Conservation (phyloP, 345 rosid species). For the Geranium brycei region DNA sequence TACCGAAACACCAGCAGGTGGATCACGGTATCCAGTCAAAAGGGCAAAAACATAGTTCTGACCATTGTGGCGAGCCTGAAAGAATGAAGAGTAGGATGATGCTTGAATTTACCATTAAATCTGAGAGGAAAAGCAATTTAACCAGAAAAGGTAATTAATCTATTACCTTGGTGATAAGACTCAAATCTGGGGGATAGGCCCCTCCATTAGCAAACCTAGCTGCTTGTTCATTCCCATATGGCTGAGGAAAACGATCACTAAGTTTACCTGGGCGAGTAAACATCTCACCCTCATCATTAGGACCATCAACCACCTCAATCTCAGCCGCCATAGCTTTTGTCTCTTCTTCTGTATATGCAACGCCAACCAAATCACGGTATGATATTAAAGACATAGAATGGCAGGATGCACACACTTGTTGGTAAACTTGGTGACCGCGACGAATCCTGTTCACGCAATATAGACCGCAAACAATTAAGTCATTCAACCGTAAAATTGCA, state of each 20-base stretch:
- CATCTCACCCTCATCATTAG: constrained; percentile 99
- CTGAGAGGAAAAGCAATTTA: constrained; percentile 6
- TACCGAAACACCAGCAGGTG: constrained; percentile 96
- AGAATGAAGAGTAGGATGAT: constrained; percentile 9
- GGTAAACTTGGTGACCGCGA: constrained; percentile 97
- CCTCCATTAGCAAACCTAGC: constrained; percentile 99
- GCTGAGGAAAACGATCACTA: constrained; percentile 89
- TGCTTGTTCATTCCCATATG: constrained; percentile 82
- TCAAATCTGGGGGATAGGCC: constrained; percentile 98
- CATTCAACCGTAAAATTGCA: constrained; percentile 1
- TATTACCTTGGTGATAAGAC: constrained; percentile 92
- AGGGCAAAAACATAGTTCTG: constrained; percentile 96
- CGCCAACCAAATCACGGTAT: constrained; percentile 90
- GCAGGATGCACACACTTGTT: constrained; percentile 97
- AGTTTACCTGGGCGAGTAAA: constrained; percentile 96
- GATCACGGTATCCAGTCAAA: constrained; percentile 93
- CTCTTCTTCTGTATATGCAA: constrained; percentile 97
- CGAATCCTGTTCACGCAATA: constrained; percentile 65
- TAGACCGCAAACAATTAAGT: neutral
- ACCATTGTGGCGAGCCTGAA: constrained; percentile 97
- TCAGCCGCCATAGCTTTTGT: constrained; percentile 98
- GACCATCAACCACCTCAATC: constrained; percentile 96
- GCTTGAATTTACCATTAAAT: neutral
- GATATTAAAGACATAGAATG: constrained; percentile 96
- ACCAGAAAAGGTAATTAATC: constrained; percentile 2